phyloP scores from a whole-genome alignment of 306 rosid genomes.

The Medicago ruthenica region DNA sequence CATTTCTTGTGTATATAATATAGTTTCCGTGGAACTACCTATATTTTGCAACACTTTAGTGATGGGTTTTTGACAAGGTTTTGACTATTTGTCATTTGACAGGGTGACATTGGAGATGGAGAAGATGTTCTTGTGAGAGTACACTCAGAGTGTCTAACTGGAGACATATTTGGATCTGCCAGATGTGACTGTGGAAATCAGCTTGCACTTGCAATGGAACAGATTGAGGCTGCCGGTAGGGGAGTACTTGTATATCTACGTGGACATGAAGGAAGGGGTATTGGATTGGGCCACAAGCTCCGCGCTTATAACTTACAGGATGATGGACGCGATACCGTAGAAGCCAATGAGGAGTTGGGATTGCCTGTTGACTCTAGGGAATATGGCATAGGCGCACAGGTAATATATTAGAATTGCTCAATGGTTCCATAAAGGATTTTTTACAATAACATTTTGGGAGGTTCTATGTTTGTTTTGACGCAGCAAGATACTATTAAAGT shows the following conservation, averaged over 20 bases:
- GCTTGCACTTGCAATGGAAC: constrained; percentile 89
- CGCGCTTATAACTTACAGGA: constrained; percentile 92
- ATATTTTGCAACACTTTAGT: not conserved
- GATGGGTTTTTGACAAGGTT: constrained; percentile 11
- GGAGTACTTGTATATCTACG: constrained; percentile 93
- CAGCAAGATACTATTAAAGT: too few species aligned
- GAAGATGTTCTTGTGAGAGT: constrained; percentile 90
- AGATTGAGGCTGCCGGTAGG: constrained; percentile 93
- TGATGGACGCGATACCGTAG: constrained; percentile 83
- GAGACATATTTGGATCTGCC: constrained; percentile 97
- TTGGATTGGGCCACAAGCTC: constrained; percentile 97
- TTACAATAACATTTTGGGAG: not conserved
- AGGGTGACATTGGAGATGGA: constrained; percentile 97
- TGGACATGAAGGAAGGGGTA: constrained; percentile 97
- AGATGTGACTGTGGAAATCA: constrained; percentile 97
- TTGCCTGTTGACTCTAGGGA: constrained; percentile 96
- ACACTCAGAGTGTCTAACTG: constrained; percentile 96
- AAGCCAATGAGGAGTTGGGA: constrained; percentile 95
- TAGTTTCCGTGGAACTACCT: not conserved
- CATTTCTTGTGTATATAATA: constrained; percentile 14
- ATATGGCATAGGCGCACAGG: constrained; percentile 98
- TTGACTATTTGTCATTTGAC: constrained; percentile 32
- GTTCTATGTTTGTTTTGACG: too few species aligned
- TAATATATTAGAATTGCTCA: constrained; percentile 29
- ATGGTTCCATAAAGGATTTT: not conserved